phyloP scores from a whole-genome alignment of 2,329 filamentous ascomycete genomes.

The Golovinomyces cichoracearum region DNA sequence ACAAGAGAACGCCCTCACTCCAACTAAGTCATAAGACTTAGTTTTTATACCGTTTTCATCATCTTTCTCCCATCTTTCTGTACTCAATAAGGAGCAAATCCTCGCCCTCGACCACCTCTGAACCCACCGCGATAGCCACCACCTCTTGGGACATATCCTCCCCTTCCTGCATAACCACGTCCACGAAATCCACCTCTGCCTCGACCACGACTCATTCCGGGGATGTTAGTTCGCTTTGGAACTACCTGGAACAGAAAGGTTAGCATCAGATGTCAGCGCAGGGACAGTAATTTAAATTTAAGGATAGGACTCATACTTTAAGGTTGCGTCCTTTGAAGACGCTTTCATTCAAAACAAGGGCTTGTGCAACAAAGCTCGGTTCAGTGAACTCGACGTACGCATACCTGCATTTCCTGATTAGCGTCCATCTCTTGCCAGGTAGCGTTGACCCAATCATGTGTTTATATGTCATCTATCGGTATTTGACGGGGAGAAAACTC shows the following conservation, averaged over 20 bases:
- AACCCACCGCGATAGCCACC: slow-evolving; percentile 19
- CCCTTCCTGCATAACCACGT: slow-evolving; percentile 26
- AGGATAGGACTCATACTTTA: slow-evolving; percentile 36
- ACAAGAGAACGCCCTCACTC: too few species aligned
- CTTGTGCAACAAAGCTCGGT: slow-evolving; percentile 73
- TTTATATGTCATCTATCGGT: slow-evolving; percentile 5
- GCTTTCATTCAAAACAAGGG: slow-evolving; percentile 86
- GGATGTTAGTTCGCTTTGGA: slow-evolving; percentile 89
- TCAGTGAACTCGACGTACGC: slow-evolving; percentile 97
- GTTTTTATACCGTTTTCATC: too few species aligned
- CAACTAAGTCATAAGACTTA: too few species aligned
- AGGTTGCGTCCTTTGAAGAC: slow-evolving; percentile 83
- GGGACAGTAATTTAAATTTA: background rate
- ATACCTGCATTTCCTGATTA: slow-evolving; percentile 35
- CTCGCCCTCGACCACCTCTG: slow-evolving; percentile 25
- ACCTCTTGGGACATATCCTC: slow-evolving; percentile 18
- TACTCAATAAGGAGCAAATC: slow-evolving; percentile 36
- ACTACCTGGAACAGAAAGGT: slow-evolving; percentile 42
- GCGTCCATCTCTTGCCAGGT: slow-evolving; percentile 33
- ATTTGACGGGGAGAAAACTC: background rate
- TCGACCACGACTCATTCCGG: slow-evolving; percentile 69
- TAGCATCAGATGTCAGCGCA: slow-evolving; percentile 3
- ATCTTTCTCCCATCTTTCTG: background rate
- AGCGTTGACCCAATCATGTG: slow-evolving; percentile 17
- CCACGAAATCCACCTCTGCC: slow-evolving; percentile 28